Percentiles rank a stretch among this genome's conserved stretches.
phyloP scores from a whole-genome alignment of 148 eudicot genomes.

The Chenopodium formosanum region DNA sequence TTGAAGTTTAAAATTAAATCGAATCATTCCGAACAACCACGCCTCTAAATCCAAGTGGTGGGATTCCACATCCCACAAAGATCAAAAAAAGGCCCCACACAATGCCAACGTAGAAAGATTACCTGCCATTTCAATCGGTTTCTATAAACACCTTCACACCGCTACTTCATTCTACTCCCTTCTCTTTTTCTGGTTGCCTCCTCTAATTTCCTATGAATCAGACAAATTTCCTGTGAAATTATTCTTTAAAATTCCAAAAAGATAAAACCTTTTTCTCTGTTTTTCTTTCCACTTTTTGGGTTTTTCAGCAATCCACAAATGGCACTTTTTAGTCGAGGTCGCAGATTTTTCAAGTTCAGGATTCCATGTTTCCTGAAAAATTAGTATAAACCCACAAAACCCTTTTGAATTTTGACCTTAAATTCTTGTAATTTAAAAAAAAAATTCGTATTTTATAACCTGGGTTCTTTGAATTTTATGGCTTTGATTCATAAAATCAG shows the following conservation, averaged over 20 bases:
- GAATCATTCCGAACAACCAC: too few relatives aligned
- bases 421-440: not conserved
- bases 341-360: conserved; percentile 72
- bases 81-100: not conserved
- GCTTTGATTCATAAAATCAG: conserved; percentile 32
- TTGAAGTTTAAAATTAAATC: too few relatives aligned
- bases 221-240: not conserved
- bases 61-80: not conserved
- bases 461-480: conserved; percentile 18
- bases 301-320: conserved; percentile 32
- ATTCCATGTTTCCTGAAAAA: conserved; percentile 12
- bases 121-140: conserved; percentile 1
- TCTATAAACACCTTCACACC: not conserved
- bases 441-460: not conserved
- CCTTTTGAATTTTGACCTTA: conserved; percentile 15
- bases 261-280: not conserved
- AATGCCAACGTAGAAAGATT: not conserved
- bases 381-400: conserved; percentile 19
- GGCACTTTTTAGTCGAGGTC: conserved; percentile 42
- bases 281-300: not conserved
- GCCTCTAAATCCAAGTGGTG: too few relatives aligned
- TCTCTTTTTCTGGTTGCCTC: not conserved
- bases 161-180: not conserved
- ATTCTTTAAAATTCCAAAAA: not conserved
- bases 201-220: not conserved